Evolutionary conservation across 1,139 yeast genomes (phyloP), one percentile per base, ranked within the genome.

Genomic region (Debaryomyces fabryi): DNA sequence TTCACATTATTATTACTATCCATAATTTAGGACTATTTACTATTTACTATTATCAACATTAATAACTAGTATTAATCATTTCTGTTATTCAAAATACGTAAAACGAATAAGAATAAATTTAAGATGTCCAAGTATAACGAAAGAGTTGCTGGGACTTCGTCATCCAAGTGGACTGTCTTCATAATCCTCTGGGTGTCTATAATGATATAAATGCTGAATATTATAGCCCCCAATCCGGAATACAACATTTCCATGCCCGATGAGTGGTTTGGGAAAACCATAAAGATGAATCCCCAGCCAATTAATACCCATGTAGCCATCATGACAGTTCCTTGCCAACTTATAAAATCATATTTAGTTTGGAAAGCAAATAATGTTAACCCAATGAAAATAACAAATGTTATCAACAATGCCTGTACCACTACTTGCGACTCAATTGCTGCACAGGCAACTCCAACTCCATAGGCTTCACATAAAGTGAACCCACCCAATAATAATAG

Each of bases 101-200:
- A 77, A 54, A 90, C 85, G 66, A 82, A 84, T 57, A 90, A 67
- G 72, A 90, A 90, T 69, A 90, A 76, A 68, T 90, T 90, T 67
- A 90, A 74, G 43, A 90, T 78, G 63, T 90, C 97, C 74, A 90
- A 77, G 65, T 90, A 90, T 51, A 90, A 77, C 54, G 81, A 72
- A 62, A 90, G 83, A 15, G 95, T 82, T 45, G 96, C 90, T 25
- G 87, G 82, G 16, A 92, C 79, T 58, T 89, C 96, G 58, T 91
- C 97, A 56, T 88, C 97, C 52, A 95, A 86, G 61, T 87, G 88
- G 58, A 81, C 86, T 50, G 85, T 86, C 60, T 88, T 86, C 82
- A 90, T 79, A 46, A 93, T 81, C 54, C 82, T 68, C 68, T 90
- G 96, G 24, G 96, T 90, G 65, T 90, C 97, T 46, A 89, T 82